A percentile compares a stretch with the other conserved stretches of the same genome.
These are phyloP conservation scores for Cryptococcus amylolentus DNA, from an alignment of 1,284 basidiomycete genomes.

Conservation along the genomic window DNA sequence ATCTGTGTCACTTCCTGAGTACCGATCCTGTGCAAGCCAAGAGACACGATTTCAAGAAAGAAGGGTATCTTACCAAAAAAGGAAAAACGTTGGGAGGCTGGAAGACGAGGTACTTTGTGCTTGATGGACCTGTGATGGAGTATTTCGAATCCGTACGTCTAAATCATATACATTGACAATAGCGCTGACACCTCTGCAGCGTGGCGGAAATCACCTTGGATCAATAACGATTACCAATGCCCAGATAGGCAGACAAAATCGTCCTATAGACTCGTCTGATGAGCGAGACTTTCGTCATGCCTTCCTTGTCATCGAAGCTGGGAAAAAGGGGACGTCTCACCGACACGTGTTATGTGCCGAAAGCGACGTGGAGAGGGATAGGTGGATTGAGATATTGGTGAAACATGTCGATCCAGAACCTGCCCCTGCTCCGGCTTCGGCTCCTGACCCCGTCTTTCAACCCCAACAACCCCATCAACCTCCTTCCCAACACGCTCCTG, in stretches of 20 bases:
- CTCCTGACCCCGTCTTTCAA: slow-evolving; percentile 6
- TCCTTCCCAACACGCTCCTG: not conserved
- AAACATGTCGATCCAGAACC: slow-evolving; percentile 55
- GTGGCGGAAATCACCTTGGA: slow-evolving; percentile 83
- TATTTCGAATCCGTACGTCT: slow-evolving; percentile 89
- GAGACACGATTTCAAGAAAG: slow-evolving; percentile 87
- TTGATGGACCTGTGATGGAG: slow-evolving; percentile 80
- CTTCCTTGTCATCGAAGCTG: slow-evolving; percentile 89
- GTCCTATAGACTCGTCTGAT: slow-evolving; percentile 57
- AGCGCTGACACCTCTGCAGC: slow-evolving; percentile 53
- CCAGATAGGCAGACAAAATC: slow-evolving; percentile 74
- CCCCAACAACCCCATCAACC: not conserved
- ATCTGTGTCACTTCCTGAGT: slow-evolving; percentile 87
- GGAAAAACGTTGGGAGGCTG: slow-evolving; percentile 95
- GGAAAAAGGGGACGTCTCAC: slow-evolving; percentile 63
- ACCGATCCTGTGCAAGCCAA: slow-evolving; percentile 79
- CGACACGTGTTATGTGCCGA: slow-evolving; percentile 94
- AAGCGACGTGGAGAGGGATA: slow-evolving; percentile 86
- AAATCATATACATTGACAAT: slow-evolving; percentile 1
- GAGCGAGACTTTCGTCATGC: slow-evolving; percentile 95
- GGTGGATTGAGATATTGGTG: slow-evolving; percentile 91
- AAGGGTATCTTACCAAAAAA: slow-evolving; percentile 93
- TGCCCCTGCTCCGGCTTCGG: slow-evolving; percentile 4
- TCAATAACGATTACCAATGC: slow-evolving; percentile 81
- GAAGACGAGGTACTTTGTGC: slow-evolving; percentile 91